phyloP scores from a whole-genome alignment of 306 rosid genomes.

The Gastrolobium bilobum region DNA sequence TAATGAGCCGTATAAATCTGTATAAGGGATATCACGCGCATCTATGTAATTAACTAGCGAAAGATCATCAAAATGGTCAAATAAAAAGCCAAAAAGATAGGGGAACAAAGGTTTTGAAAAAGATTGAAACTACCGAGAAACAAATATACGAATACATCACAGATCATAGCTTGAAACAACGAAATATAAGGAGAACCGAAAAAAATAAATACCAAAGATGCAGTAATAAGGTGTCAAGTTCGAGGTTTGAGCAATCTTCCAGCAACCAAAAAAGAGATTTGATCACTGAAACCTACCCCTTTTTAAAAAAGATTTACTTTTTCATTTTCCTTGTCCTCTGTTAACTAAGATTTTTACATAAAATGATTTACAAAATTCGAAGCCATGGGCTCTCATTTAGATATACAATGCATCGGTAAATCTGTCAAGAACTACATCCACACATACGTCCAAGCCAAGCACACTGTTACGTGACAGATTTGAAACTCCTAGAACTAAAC shows the following conservation, averaged over 20 bases:
- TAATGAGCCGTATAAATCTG: slow-evolving; percentile 1
- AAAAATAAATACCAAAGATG: not conserved
- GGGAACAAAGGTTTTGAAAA: not conserved
- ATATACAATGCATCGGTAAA: slow-evolving; percentile 25
- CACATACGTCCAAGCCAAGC: slow-evolving; percentile 32
- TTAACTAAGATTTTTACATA: not conserved
- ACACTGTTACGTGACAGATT: not conserved
- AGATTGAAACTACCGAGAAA: slow-evolving; percentile 2
- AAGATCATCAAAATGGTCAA: slow-evolving; percentile 34
- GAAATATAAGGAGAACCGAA: not conserved
- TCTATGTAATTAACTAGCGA: not conserved
- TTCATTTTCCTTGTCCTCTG: not conserved
- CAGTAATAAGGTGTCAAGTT: not conserved
- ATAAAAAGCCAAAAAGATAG: not conserved
- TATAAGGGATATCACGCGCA: not conserved
- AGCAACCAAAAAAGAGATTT: slow-evolving; percentile 5
- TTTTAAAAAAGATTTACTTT: slow-evolving; percentile 29
- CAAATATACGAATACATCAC: not conserved
- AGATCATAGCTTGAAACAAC: not conserved
- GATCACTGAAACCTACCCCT: slow-evolving; percentile 21
- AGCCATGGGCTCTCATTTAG: slow-evolving; percentile 20
- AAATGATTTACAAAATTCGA: slow-evolving; percentile 4
- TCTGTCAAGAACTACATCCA: slow-evolving; percentile 27
- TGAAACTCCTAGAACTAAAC: slow-evolving; percentile 42
- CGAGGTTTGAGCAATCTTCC: not conserved